Evolutionary conservation across 2,329 filamentous ascomycete species (phyloP).

Genomic region (Colletotrichum sp.): DNA sequence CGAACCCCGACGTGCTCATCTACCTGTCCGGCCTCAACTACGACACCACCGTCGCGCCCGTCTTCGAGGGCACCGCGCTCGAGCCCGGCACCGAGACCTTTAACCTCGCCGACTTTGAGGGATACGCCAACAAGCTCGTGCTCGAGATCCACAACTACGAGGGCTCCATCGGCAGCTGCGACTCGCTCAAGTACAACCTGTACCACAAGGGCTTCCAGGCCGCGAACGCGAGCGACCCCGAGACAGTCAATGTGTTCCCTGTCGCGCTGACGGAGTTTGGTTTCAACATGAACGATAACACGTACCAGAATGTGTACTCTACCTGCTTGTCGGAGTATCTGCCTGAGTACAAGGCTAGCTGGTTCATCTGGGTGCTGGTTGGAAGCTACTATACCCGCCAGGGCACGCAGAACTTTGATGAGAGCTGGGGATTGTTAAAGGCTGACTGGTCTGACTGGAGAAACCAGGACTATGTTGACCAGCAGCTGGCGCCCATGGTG

Average conservation of each 20-base stretch:
- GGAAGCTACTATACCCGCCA: slow-evolving; percentile 63
- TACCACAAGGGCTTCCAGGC: slow-evolving; percentile 59
- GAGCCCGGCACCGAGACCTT: slow-evolving; percentile 52
- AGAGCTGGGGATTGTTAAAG: slow-evolving; percentile 61
- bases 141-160: slow-evolving; percentile 68
- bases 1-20: slow-evolving; percentile 58
- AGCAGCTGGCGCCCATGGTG: slow-evolving; percentile 46
- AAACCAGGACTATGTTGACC: slow-evolving; percentile 44
- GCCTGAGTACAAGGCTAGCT: slow-evolving; percentile 52
- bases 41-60: slow-evolving; percentile 58
- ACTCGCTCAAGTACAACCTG: slow-evolving; percentile 48
- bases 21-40: slow-evolving; percentile 65
- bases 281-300: slow-evolving; percentile 52
- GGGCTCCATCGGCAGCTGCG: slow-evolving; percentile 53
- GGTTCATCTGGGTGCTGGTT: slow-evolving; percentile 64
- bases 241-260: slow-evolving; percentile 39
- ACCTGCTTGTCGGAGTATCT: slow-evolving; percentile 57
- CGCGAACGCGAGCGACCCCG: slow-evolving; percentile 41
- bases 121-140: slow-evolving; percentile 59
- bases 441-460: slow-evolving; percentile 61
- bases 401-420: slow-evolving; percentile 60
- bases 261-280: slow-evolving; percentile 60
- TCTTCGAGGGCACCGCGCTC: slow-evolving; percentile 53
- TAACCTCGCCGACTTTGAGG: slow-evolving; percentile 48
- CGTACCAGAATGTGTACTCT: slow-evolving; percentile 55